Base-by-base conservation (phyloP, 306 rosid species). In the Hippophae gyantsensis region DNA sequence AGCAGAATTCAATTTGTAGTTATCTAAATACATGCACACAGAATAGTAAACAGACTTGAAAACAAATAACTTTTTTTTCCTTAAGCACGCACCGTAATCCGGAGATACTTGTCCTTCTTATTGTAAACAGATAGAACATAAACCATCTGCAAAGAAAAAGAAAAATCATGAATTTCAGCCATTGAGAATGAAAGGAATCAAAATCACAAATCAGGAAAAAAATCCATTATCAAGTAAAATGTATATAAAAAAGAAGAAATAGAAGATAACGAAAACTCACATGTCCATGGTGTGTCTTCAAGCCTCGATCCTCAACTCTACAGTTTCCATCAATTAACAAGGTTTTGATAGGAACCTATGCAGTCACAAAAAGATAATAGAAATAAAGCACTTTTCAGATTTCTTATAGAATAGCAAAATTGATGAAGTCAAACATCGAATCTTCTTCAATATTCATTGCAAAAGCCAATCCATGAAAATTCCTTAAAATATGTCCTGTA, bases 231-330 rank as follows among this genome's bases (percentile, higher is more conserved):
- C 5, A 32, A 32, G 38, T 4, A 32, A 32, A 4, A 32, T 32
- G 38, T 32, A 46, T 61, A 53, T 40, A 72, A 75, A 60, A 44
- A 48, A 18, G 62, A 14, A 62, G 50, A 48, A 47, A 38, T 13
- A 54, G 64, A 66, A 6, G 3, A 56, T 14, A 42, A 11, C 7
- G 45, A 75, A 50, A 79, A 80, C 99, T 88, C 73, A 92, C 99
- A 73, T 88, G 88, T 61, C 99, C 99, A 78, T 83, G 93, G 57
- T 92, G 96, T 62, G 99, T 92, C 89, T 92, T 92, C 83, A 92
- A 73, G 56, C 98, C 98, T 73, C 96, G 90, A 80, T 92, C 98
- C 76, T 92, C 98, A 74, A 92, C 98, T 83, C 98, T 85, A 80
- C 98, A 92, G 77, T 92, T 92, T 8, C 98, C 98, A 74, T 92